Evolutionary conservation across 2,329 filamentous ascomycete genomes (phyloP), one percentile per base, ranked within the genome.

Genomic region (Alternaria postmessia): DNA sequence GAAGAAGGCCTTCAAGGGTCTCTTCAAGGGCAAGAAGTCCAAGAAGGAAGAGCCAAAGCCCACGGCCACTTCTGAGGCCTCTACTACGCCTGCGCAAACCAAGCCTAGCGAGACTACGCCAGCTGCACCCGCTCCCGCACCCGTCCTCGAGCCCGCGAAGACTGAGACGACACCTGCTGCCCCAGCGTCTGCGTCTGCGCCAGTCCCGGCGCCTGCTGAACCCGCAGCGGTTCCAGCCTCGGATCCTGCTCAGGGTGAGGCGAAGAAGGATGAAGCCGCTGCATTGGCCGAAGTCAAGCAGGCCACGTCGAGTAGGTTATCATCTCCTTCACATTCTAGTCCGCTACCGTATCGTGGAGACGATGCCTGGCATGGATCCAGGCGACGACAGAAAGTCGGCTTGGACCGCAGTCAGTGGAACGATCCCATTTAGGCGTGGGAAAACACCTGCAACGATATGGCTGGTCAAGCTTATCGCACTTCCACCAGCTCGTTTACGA

Each of bases 1-100:
- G 68, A 79, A 79, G 74, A 76, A 76, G 69, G 68, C 69, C 63
- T 69, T 79, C 65, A 79, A 77, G 70, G 66, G 71, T 58, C 60
- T 79, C 61, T 78, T 79, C 63, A 75, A 67, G 62, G 47, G 44
- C 54, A 75, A 75, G 69, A 75, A 75, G 66, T 60, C 72, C 38
- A 75, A 76, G 70, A 72, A 75, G 60, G 66, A 69, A 41, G 64
- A 67, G 57, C 59, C 73, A 32, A 61, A 68, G 12, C 67, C 73
- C 28, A 68, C 75, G 34, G 68, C 74, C n/a, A 56, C 71, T 20
- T 56, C 69, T 22, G 66, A 70, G 28, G 57, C 69, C 44, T 66
- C 74, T 36, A 62, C 71, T 38, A 64, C 70, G 51, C 49, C 26
- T 54, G 44, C 12, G 67, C 71, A 43, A 55, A 65, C 20, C 28